A percentile compares a stretch with the other conserved stretches of the same genome.
These are phyloP conservation scores for Creolimax fragrantissima DNA, from an alignment of 78 protist species.

Conservation along the genomic window DNA sequence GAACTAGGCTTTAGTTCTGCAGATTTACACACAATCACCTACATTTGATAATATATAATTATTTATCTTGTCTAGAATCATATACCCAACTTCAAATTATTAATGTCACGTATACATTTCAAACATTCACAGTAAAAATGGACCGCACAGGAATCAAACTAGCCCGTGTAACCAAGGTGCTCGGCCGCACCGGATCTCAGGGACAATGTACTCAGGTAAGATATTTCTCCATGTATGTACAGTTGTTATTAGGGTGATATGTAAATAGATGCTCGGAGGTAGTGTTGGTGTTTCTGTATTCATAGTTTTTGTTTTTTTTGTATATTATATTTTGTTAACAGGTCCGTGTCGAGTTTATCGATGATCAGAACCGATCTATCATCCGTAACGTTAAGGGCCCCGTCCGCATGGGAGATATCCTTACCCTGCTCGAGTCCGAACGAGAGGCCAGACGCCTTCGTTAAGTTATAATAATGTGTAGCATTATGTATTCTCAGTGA, in stretches of 20 bases:
- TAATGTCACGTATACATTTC: no score
- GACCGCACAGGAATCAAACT: background rate
- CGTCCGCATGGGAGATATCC: conserved; percentile 79
- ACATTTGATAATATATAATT: no score
- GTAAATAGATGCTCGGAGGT: background rate
- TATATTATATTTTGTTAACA: background rate
- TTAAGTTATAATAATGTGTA: no score
- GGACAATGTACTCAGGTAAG: conserved; percentile 90
- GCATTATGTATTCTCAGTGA: no score
- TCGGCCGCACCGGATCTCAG: conserved; percentile 91
- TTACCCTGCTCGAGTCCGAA: conserved; percentile 84
- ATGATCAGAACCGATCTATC: conserved; percentile 58
- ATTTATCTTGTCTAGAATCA: no score
- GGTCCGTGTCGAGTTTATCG: conserved; percentile 50
- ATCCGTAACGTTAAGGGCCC: conserved; percentile 91
- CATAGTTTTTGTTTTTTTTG: no score
- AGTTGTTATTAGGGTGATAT: background rate
- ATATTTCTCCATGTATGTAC: background rate
- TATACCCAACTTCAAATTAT: no score
- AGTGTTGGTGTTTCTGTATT: background rate
- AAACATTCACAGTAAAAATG: background rate
- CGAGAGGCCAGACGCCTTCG: conserved; percentile 93
- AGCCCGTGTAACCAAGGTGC: conserved; percentile 56
- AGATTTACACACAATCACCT: no score
- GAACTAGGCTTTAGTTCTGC: no score